Conservation (phyloP, 129 eudicot species). For the Deinandra increscens region DNA sequence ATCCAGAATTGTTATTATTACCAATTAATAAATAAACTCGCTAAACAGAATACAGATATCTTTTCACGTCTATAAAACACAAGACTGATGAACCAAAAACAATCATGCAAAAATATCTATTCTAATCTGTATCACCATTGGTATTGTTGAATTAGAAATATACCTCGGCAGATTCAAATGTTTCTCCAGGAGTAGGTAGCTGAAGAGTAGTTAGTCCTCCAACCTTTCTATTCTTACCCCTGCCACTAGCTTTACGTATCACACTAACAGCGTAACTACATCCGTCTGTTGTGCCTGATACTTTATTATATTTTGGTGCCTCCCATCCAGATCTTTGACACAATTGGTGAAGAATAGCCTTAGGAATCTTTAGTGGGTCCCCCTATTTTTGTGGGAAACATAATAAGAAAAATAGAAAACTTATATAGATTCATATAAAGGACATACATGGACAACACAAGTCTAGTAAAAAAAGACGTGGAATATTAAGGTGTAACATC, state of each 20-base stretch:
- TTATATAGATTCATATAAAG: slow-evolving; percentile 12
- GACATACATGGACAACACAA: slow-evolving; percentile 17
- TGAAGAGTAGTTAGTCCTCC: slow-evolving; percentile 81
- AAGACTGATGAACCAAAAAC: background rate
- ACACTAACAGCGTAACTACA: slow-evolving; percentile 71
- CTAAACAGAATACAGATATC: slow-evolving; percentile 3
- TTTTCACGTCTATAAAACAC: background rate
- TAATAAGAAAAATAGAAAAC: slow-evolving; percentile 16
- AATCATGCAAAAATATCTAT: slow-evolving; percentile 1
- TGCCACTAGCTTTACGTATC: slow-evolving; percentile 90
- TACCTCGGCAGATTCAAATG: slow-evolving; percentile 76
- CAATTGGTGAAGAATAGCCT: slow-evolving; percentile 88
- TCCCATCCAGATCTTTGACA: slow-evolving; percentile 98
- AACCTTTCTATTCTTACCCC: slow-evolving; percentile 95
- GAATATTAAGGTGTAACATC: slow-evolving; percentile 9
- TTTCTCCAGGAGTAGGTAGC: slow-evolving; percentile 58
- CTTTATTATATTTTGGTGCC: slow-evolving; percentile 83
- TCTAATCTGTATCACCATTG: background rate
- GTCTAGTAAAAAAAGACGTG: slow-evolving; percentile 22
- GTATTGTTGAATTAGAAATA: background rate
- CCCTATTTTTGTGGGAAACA: slow-evolving; percentile 51
- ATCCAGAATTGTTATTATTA: background rate
- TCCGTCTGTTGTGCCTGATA: slow-evolving; percentile 45
- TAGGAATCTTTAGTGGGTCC: slow-evolving; percentile 83
- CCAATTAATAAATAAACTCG: background rate